Percentiles rank a stretch among this genome's conserved stretches.
Evolutionary conservation across 208 protist genomes (phyloP).

Genomic region (Wallacemonas sp.): DNA sequence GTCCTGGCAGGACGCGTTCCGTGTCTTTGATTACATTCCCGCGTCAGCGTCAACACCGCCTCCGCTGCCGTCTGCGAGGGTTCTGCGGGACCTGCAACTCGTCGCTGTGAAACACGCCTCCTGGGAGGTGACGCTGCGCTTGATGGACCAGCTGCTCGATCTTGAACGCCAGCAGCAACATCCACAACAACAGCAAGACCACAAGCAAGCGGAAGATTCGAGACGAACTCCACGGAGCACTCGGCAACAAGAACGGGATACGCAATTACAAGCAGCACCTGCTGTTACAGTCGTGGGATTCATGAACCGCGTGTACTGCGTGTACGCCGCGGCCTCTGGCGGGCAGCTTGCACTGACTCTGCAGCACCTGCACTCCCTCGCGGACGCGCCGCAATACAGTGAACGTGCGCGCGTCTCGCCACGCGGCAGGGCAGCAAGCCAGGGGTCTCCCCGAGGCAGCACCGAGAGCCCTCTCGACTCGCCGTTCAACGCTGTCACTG

Average conservation of each 20-base stretch:
- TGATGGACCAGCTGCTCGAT: slow-evolving; percentile 33
- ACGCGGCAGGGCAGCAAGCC: no score
- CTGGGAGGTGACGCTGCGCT: slow-evolving; percentile 54
- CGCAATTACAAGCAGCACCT: no score
- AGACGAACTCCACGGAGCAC: no score
- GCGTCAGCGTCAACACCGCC: not conserved
- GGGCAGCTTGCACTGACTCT: slow-evolving; percentile 42
- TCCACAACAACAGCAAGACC: no score
- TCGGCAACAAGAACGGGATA: no score
- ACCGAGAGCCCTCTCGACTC: slow-evolving; percentile 11
- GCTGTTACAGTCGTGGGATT: no score
- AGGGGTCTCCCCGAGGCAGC: no score
- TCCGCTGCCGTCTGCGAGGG: slow-evolving; percentile 10
- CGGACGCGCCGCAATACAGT: slow-evolving; percentile 15
- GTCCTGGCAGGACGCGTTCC: slow-evolving; percentile 74
- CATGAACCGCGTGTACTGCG: slow-evolving; percentile 79
- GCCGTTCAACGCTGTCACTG: slow-evolving; percentile 65
- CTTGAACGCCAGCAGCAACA: slow-evolving; percentile 27
- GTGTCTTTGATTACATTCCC: slow-evolving; percentile 52
- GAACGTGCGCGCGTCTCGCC: not conserved
- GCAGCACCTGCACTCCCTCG: no score
- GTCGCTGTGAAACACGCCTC: slow-evolving; percentile 67
- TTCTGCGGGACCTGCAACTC: slow-evolving; percentile 71
- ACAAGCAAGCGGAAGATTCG: no score
- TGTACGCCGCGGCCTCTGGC: slow-evolving; percentile 59